These are phyloP conservation scores for Penicillium parvum DNA, from an alignment of 495 filamentous ascomycete species.

Conservation along the genomic window DNA sequence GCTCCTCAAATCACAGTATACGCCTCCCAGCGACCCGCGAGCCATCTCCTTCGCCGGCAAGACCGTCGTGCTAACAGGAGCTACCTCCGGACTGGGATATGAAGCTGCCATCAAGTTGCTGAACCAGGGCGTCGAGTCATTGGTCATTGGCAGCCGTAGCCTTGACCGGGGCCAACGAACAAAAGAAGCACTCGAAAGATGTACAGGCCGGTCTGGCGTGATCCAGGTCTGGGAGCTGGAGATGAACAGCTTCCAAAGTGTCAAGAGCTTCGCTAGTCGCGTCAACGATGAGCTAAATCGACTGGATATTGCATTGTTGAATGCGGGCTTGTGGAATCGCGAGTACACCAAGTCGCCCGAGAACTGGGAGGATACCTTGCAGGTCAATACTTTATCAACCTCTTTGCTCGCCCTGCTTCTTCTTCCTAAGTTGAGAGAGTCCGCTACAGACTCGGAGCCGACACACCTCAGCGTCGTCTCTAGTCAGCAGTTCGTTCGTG, in stretches of 20 bases:
- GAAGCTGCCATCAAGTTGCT: conserved; percentile 45
- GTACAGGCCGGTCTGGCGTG: conserved; percentile 36
- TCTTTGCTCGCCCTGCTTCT: conserved; percentile 51
- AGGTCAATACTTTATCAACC: conserved; percentile 58
- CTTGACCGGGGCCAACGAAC: conserved; percentile 42
- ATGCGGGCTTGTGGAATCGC: conserved; percentile 42
- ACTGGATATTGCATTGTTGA: conserved; percentile 43
- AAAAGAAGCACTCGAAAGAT: conserved; percentile 43
- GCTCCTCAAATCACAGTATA: conserved; percentile 36
- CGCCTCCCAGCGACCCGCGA: conserved; percentile 32
- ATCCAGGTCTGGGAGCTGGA: conserved; percentile 53
- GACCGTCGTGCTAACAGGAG: conserved; percentile 54
- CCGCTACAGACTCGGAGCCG: conserved; percentile 21
- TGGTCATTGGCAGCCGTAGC: conserved; percentile 43
- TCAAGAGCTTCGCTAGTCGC: conserved; percentile 42
- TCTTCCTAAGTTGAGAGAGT: conserved; percentile 43
- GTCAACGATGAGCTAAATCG: conserved; percentile 33
- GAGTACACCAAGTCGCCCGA: conserved; percentile 35
- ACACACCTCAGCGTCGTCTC: conserved; percentile 39
- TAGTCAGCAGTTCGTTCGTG: conserved; percentile 39
- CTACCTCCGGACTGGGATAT: conserved; percentile 49
- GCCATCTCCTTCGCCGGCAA: conserved; percentile 40
- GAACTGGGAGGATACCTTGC: conserved; percentile 51
- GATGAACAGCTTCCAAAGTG: conserved; percentile 47
- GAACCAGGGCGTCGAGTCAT: conserved; percentile 34